A percentile compares a stretch with the other conserved stretches of the same genome.
These are phyloP conservation scores for Fusarium sacchari DNA, from an alignment of 2,329 filamentous ascomycete species.

Conservation along the genomic window DNA sequence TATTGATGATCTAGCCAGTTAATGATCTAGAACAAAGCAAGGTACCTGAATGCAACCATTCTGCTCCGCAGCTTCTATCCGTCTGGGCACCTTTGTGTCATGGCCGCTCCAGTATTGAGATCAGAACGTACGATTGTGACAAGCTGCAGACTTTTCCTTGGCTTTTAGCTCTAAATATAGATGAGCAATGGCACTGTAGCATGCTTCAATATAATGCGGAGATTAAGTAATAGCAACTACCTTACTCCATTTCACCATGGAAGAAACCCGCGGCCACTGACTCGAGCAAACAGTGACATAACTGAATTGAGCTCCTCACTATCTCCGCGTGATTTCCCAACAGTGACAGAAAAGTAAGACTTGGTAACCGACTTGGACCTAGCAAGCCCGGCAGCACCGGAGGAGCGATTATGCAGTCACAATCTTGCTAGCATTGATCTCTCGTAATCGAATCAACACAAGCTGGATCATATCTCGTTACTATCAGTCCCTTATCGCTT, in stretches of 20 bases:
- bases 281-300: background rate
- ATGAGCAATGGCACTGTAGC: rapidly evolving
- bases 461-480: background rate
- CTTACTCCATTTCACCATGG: rapidly evolving
- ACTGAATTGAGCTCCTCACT: background rate
- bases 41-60: rapidly evolving
- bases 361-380: too few species aligned
- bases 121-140: background rate
- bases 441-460: background rate
- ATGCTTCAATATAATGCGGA: background rate
- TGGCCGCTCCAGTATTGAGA: rapidly evolving
- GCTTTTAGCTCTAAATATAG: background rate
- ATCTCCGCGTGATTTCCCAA: background rate
- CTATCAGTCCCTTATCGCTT: background rate
- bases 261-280: background rate
- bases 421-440: background rate
- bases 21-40: rapidly evolving
- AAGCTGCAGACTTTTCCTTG: background rate
- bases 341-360: background rate
- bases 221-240: background rate
- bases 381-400: background rate
- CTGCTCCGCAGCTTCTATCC: background rate
- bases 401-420: background rate
- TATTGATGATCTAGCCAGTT: background rate
- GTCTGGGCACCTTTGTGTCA: too few species aligned